Evolutionary conservation across 495 filamentous ascomycete genomes (phyloP).

Genomic region (Penicillium nucicola): DNA sequence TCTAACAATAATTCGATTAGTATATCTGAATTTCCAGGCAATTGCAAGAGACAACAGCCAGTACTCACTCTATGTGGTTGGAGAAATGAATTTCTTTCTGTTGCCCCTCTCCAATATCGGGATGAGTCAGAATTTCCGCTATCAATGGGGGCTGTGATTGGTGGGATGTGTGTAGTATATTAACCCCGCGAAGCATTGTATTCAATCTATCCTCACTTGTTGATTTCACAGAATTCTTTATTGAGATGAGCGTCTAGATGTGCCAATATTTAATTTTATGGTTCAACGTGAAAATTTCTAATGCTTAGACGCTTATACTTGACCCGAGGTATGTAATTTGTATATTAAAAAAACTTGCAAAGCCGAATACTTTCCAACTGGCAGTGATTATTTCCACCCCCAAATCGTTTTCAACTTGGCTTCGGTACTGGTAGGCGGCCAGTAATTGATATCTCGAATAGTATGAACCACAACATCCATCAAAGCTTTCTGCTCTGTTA

Average conservation of each 20-base stretch:
- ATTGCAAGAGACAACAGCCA: neutral
- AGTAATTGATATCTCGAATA: slow-evolving; percentile 11
- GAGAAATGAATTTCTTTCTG: slow-evolving; percentile 4
- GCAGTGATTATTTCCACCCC: neutral
- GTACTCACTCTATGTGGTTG: slow-evolving; percentile 4
- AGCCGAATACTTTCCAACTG: too few species aligned
- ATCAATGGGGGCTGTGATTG: slow-evolving; percentile 14
- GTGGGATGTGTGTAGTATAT: neutral
- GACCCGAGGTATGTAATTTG: too few species aligned
- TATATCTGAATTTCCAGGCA: neutral
- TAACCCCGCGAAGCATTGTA: neutral
- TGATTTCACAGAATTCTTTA: too few species aligned
- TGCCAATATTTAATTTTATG: too few species aligned
- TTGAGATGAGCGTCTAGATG: too few species aligned
- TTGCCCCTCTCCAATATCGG: slow-evolving; percentile 22
- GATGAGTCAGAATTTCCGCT: slow-evolving; percentile 20
- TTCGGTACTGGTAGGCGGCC: slow-evolving; percentile 3
- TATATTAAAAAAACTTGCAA: too few species aligned
- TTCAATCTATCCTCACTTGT: neutral
- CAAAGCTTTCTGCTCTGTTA: slow-evolving; percentile 15
- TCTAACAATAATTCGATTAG: neutral
- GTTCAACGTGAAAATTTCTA: too few species aligned
- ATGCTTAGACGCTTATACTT: too few species aligned
- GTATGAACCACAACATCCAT: slow-evolving; percentile 14
- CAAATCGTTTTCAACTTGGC: slow-evolving; percentile 4